Evolutionary conservation across 768 basidiomycete genomes (phyloP), one percentile per base, ranked within the genome.

Genomic region (Leucosporidium scottii): DNA sequence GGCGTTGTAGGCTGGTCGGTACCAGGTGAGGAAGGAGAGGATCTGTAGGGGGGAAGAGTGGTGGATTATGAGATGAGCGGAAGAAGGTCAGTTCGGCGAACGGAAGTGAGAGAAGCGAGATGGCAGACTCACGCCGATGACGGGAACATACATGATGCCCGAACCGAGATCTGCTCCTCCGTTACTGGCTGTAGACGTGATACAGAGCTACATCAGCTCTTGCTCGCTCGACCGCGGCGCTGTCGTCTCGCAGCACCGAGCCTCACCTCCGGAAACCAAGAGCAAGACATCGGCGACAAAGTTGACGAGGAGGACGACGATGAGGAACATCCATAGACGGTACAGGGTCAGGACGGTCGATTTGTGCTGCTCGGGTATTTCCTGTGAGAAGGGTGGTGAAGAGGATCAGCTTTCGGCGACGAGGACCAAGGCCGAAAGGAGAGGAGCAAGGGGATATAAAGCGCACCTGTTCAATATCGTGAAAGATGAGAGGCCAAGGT

Each of bases 271-370:
- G 9, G 87, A 82, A 57, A 89, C 81, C 72, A 97, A 84, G 71
- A 97, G 82, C 75, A 89, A 84, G 75, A 98, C 87, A 78, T 90
- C 93, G 31, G 90, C 89, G 61, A 97, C 82, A 81, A 50, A 96
- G 81, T 99, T 99, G 76, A 97, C 70, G 76, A 93, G 78, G 61
- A 98, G 82, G 10, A 92, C 93, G 49, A 79, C 84, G 28, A 86
- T 75, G 28, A 99, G 87, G 70, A 92, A 86, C 54, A 98, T 86
- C 96, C 96, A 99, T 74, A 98, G 84, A 76, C 91, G 87, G 77
- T 90, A 98, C 68, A 99, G 80, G 48, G 91, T 86, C 58, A 87
- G 88, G 73, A 97, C 87, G 69, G 92, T 84, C 6, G 85, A 82
- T 69, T 85, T 85, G 65, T 88, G 89, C 0, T 84, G 83, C 69